Conservation (phyloP, 345 rosid species). For the Barbarea vulgaris region DNA sequence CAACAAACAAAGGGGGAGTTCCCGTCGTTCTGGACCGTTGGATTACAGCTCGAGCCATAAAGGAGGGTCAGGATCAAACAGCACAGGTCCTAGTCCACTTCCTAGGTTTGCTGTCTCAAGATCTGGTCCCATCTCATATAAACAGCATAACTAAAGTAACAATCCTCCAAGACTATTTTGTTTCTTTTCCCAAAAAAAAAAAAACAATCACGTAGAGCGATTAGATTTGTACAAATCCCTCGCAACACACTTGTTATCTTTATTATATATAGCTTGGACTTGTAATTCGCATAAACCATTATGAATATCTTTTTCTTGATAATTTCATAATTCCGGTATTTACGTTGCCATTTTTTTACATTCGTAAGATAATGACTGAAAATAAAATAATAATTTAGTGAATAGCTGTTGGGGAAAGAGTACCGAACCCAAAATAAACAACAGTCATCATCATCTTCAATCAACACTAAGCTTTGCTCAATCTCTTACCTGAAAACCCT, state of each 20-base stretch:
- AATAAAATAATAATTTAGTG: background rate
- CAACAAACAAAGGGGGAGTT: conserved; percentile 48
- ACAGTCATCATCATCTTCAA: conserved; percentile 19
- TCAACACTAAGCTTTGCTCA: background rate
- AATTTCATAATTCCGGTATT: background rate
- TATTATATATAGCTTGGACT: conserved; percentile 15
- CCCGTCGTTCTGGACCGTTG: conserved; percentile 90
- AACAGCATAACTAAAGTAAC: conserved; percentile 52
- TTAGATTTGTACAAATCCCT: conserved; percentile 37
- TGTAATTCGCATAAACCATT: conserved; percentile 3
- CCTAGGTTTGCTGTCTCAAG: conserved; percentile 96
- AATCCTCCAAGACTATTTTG: conserved; percentile 6
- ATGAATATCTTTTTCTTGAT: background rate
- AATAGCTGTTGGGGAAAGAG: conserved; percentile 5
- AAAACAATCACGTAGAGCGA: conserved; percentile 14
- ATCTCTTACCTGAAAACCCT: conserved; percentile 32
- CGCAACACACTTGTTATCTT: conserved; percentile 14
- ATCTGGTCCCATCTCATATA: conserved; percentile 89
- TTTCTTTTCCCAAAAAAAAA: background rate
- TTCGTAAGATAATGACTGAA: background rate
- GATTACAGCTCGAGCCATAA: conserved; percentile 88
- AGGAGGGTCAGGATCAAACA: conserved; percentile 71
- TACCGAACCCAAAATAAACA: conserved; percentile 8
- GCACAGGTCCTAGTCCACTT: conserved; percentile 84
- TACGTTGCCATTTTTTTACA: background rate